These are phyloP conservation scores for Kokia cookei DNA, from an alignment of 441 rosid genomes.

Conservation along the genomic window DNA sequence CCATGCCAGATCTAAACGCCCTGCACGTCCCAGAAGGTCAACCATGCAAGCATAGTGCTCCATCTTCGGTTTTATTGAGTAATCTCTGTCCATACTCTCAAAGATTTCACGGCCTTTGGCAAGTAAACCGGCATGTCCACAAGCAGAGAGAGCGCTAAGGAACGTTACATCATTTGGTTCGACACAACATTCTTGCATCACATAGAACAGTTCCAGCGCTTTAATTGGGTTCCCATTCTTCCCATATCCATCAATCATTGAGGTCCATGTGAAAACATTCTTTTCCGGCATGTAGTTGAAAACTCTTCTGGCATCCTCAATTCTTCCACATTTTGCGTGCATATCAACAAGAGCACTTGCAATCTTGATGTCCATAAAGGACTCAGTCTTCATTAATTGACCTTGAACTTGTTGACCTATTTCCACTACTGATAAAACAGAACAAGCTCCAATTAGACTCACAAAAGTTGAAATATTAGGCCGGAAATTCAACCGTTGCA, in stretches of 20 bases:
- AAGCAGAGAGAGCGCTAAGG: slow-evolving; percentile 76
- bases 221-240: slow-evolving; percentile 64
- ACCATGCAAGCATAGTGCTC: slow-evolving; percentile 93
- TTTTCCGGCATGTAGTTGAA: slow-evolving; percentile 56
- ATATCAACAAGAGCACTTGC: slow-evolving; percentile 88
- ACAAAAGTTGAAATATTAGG: slow-evolving; percentile 72
- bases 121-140: slow-evolving; percentile 79
- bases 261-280: slow-evolving; percentile 89
- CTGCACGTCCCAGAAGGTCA: slow-evolving; percentile 81
- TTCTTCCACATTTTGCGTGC: slow-evolving; percentile 81
- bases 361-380: slow-evolving; percentile 44
- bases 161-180: slow-evolving; percentile 71
- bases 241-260: slow-evolving; percentile 90
- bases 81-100: slow-evolving; percentile 65
- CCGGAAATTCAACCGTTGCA: slow-evolving; percentile 54
- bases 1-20: slow-evolving; percentile 57
- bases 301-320: slow-evolving; percentile 49
- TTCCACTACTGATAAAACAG: slow-evolving; percentile 54
- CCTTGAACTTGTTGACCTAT: slow-evolving; percentile 69
- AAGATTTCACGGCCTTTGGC: slow-evolving; percentile 60
- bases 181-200: slow-evolving; percentile 41
- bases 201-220: slow-evolving; percentile 59
- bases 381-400: slow-evolving; percentile 55
- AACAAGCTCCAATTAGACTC: slow-evolving; percentile 79
- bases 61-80: slow-evolving; percentile 61